A percentile compares a stretch with the other conserved stretches of the same genome.
Conservation (phyloP, 192 early-diverging fungal species). For the Radiomyces spectabilis region DNA sequence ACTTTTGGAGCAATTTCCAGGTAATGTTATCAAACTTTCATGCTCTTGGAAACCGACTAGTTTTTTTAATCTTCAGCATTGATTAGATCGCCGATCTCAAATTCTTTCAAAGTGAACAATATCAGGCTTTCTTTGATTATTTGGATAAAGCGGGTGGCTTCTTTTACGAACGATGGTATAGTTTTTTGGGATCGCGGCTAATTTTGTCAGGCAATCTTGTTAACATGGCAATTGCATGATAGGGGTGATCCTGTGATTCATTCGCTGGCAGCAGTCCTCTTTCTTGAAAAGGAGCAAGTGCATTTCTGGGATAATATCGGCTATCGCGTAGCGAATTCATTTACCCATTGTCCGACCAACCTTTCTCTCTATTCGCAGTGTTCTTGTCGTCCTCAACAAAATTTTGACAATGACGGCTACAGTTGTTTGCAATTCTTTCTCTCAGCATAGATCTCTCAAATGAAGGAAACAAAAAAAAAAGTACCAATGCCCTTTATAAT, state of each 20-base stretch:
- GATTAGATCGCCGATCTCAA: slow-evolving; percentile 34
- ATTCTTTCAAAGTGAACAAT: slow-evolving; percentile 49
- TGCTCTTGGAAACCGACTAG: neutral
- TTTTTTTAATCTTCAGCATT: neutral
- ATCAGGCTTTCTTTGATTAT: slow-evolving; percentile 52
- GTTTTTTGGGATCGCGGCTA: too few species aligned
- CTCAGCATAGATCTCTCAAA: too few species aligned
- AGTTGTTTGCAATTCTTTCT: slow-evolving; percentile 26
- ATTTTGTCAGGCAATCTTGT: too few species aligned
- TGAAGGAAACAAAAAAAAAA: too few species aligned
- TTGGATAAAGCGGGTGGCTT: slow-evolving; percentile 61
- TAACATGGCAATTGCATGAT: too few species aligned
- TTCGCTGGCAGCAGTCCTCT: slow-evolving; percentile 52
- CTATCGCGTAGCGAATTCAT: slow-evolving; percentile 47
- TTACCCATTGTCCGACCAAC: slow-evolving; percentile 64
- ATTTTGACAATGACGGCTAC: slow-evolving; percentile 31
- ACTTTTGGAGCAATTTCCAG: slow-evolving; percentile 75
- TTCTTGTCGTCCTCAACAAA: slow-evolving; percentile 40
- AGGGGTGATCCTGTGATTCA: slow-evolving; percentile 70
- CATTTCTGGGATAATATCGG: slow-evolving; percentile 70
- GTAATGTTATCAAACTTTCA: too few species aligned
- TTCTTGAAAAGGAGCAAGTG: slow-evolving; percentile 55
- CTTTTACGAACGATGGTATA: slow-evolving; percentile 61
- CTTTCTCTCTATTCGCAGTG: slow-evolving; percentile 25
- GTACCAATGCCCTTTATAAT: too few species aligned